Conservation (phyloP, 352 stramenopile genomes). For the Pythium grandisporangium region DNA sequence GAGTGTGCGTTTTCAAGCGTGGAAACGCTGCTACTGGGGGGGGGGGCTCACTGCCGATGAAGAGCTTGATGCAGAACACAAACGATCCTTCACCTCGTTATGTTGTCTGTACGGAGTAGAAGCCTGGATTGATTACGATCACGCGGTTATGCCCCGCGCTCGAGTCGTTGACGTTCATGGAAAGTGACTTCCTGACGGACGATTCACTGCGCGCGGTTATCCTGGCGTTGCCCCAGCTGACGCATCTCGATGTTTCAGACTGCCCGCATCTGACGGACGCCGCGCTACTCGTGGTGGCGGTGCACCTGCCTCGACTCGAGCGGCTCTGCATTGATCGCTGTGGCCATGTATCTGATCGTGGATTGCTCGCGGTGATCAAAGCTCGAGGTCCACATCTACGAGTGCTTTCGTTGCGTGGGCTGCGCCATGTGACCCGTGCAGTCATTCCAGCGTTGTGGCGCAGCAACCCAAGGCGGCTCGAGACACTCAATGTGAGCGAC, state of each 20-base stretch:
- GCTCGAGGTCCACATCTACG: constrained; percentile 17
- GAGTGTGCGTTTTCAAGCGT: too few relatives aligned
- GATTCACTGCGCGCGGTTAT: constrained; percentile 28
- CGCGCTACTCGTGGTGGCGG: constrained; percentile 27
- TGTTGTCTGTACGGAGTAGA: constrained; percentile 18
- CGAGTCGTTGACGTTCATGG: constrained; percentile 21
- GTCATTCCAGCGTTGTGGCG: constrained; percentile 42
- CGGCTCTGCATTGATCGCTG: constrained; percentile 39
- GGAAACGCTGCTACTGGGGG: too few relatives aligned
- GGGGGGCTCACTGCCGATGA: too few relatives aligned
- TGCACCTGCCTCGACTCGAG: constrained; percentile 22
- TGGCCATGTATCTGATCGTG: constrained; percentile 23
- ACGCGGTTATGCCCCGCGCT: constrained; percentile 9
- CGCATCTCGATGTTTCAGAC: constrained; percentile 27
- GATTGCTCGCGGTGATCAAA: constrained; percentile 28
- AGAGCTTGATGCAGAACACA: too few relatives aligned
- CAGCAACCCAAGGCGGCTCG: constrained; percentile 27
- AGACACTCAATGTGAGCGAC: constrained; percentile 49
- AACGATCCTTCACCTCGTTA: too few relatives aligned
- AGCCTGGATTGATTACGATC: constrained; percentile 24
- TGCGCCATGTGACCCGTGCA: constrained; percentile 23
- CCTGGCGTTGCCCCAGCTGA: constrained; percentile 23
- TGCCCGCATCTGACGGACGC: constrained; percentile 54
- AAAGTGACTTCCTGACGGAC: constrained; percentile 46
- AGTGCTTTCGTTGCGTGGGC: constrained; percentile 28